Evolutionary conservation across 768 basidiomycete species (phyloP).

Genomic region (Myochromella boudieri): DNA sequence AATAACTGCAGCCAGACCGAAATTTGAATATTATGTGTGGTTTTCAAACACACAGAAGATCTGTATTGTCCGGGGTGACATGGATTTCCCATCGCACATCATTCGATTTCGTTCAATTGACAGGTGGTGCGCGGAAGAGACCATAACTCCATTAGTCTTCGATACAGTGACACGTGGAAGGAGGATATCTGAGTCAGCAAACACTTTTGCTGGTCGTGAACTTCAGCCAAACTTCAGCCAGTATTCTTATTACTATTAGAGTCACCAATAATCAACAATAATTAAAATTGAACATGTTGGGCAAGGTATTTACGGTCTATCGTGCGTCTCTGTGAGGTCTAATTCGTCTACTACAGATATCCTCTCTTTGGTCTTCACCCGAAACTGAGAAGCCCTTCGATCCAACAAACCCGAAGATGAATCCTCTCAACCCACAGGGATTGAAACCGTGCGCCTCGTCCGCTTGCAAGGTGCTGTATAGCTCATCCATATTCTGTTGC

Average conservation of each 20-base stretch:
- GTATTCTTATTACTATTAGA: background rate
- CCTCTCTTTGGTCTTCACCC: constrained; percentile 54
- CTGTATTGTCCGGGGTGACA: too few relatives aligned
- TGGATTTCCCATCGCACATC: background rate
- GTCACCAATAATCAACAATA: background rate
- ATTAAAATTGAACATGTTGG: constrained; percentile 34
- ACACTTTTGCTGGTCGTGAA: too few relatives aligned
- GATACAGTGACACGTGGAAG: too few relatives aligned
- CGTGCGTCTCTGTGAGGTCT: background rate
- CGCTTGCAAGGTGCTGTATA: background rate
- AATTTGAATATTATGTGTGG: too few relatives aligned
- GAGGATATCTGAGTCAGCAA: too few relatives aligned
- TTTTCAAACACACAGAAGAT: too few relatives aligned
- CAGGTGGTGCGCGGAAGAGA: too few relatives aligned
- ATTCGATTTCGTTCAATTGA: background rate
- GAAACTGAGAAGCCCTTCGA: constrained; percentile 50
- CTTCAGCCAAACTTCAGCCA: too few relatives aligned
- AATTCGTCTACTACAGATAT: constrained; percentile 33
- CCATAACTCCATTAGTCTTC: background rate
- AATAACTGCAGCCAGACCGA: too few relatives aligned
- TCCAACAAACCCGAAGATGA: constrained; percentile 75
- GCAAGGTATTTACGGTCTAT: constrained; percentile 29
- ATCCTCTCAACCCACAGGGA: constrained; percentile 92
- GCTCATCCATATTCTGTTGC: background rate
- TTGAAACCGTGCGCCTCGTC: constrained; percentile 78